phyloP scores from a whole-genome alignment of 2,329 filamentous ascomycete species.

The Rhynchosporium graminicola region DNA sequence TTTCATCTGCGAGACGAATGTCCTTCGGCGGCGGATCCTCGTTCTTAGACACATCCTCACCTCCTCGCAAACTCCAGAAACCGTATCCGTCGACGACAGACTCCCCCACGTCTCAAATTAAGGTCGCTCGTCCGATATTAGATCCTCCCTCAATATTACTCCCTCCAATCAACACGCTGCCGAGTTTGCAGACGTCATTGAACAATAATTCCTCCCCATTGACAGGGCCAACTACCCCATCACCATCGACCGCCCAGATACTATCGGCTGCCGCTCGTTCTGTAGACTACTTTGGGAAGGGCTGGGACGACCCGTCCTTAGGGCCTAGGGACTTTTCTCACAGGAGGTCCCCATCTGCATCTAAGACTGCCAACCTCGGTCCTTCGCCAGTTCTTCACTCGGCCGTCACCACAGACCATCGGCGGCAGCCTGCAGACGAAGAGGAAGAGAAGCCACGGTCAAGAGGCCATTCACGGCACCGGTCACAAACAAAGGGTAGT shows the following conservation, averaged over 20 bases:
- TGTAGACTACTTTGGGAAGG: constrained; percentile 38
- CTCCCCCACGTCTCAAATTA: constrained; percentile 27
- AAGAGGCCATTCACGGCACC: constrained; percentile 48
- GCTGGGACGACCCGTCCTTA: constrained; percentile 36
- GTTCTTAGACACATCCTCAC: constrained; percentile 25
- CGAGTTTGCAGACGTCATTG: constrained; percentile 33
- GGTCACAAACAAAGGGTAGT: constrained; percentile 50
- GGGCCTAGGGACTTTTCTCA: constrained; percentile 32
- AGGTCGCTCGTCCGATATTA: constrained; percentile 22
- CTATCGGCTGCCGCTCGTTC: constrained; percentile 39
- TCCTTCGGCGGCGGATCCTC: constrained; percentile 27
- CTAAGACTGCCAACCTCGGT: constrained; percentile 29
- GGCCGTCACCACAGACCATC: constrained; percentile 14
- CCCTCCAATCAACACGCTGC: constrained; percentile 39
- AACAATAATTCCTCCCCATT: constrained; percentile 35
- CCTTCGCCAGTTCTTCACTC: constrained; percentile 27
- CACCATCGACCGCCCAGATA: constrained; percentile 39
- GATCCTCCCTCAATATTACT: constrained; percentile 29
- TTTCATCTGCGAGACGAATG: constrained; percentile 31
- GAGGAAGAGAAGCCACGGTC: constrained; percentile 25
- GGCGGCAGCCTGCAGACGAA: constrained; percentile 16
- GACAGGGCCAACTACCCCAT: constrained; percentile 35
- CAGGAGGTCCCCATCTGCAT: constrained; percentile 28
- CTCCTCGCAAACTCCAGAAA: constrained; percentile 35
- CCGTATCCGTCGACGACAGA: constrained; percentile 31